These are phyloP conservation scores for Talaromyces thailandensis DNA, from an alignment of 495 filamentous ascomycete species.

Conservation along the genomic window DNA sequence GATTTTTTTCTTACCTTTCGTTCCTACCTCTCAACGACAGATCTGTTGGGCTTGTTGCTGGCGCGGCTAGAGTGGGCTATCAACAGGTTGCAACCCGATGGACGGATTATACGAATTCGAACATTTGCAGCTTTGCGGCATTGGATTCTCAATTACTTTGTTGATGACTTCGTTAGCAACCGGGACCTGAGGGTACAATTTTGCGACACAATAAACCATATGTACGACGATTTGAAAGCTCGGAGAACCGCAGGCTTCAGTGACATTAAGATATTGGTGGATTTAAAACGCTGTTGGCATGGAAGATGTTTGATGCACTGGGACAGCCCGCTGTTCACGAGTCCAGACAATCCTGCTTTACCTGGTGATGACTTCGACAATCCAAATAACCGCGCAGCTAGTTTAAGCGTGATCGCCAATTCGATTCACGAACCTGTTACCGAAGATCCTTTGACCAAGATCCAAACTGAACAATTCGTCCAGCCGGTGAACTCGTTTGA, in stretches of 20 bases:
- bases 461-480: neutral
- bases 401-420: constrained; percentile 31
- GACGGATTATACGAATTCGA: constrained; percentile 84
- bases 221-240: constrained; percentile 53
- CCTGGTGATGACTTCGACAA: constrained; percentile 62
- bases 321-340: constrained; percentile 59
- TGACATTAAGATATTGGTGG: constrained; percentile 82
- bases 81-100: constrained; percentile 68
- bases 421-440: constrained; percentile 31
- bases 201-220: constrained; percentile 70
- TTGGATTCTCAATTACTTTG: constrained; percentile 97
- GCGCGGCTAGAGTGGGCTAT: constrained; percentile 85
- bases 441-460: constrained; percentile 20
- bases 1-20: constrained; percentile 98
- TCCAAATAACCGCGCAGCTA: constrained; percentile 36
- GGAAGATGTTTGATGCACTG: constrained; percentile 82
- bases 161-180: constrained; percentile 89
- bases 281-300: constrained; percentile 97
- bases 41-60: constrained; percentile 74
- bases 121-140: constrained; percentile 95
- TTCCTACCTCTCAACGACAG: constrained; percentile 64
- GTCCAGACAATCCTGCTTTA: constrained; percentile 58
- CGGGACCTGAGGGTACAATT: constrained; percentile 70
- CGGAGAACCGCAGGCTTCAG: constrained; percentile 51
- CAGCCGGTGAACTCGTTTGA: neutral